phyloP scores from a whole-genome alignment of 352 stramenopile species.

The Phytophthora sp. region DNA sequence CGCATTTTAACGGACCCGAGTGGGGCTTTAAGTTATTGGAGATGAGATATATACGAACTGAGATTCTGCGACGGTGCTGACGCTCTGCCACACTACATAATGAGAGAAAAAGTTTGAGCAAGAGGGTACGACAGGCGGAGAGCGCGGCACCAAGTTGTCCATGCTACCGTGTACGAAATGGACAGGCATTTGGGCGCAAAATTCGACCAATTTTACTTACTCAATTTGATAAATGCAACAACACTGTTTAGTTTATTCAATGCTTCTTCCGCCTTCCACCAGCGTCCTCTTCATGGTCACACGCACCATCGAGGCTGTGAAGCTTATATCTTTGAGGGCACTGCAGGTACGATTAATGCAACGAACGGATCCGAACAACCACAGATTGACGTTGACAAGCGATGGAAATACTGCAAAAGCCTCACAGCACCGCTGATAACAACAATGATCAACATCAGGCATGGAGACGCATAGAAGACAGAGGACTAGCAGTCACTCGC shows the following conservation, averaged over 20 bases:
- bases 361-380: background rate
- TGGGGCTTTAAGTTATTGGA: background rate
- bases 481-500: background rate
- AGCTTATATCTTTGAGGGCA: background rate
- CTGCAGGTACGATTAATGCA: background rate
- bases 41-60: slow-evolving; percentile 22
- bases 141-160: slow-evolving; percentile 2
- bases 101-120: slow-evolving; percentile 20
- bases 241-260: slow-evolving; percentile 7
- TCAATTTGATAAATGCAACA: slow-evolving; percentile 22
- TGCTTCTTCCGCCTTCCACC: background rate
- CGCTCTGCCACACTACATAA: slow-evolving; percentile 20
- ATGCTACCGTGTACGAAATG: slow-evolving; percentile 9
- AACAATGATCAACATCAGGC: background rate
- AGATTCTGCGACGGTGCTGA: slow-evolving; percentile 19
- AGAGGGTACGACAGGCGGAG: slow-evolving; percentile 5
- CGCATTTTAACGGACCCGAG: slow-evolving; percentile 14
- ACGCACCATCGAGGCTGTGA: too few species aligned
- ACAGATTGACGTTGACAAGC: background rate
- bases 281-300: too few species aligned
- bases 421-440: background rate
- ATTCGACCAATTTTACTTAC: slow-evolving; percentile 17
- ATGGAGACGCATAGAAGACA: background rate
- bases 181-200: slow-evolving; percentile 4
- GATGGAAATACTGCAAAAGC: too few species aligned